phyloP scores from a whole-genome alignment of 345 rosid species.

The Arabidopsis suecica region DNA sequence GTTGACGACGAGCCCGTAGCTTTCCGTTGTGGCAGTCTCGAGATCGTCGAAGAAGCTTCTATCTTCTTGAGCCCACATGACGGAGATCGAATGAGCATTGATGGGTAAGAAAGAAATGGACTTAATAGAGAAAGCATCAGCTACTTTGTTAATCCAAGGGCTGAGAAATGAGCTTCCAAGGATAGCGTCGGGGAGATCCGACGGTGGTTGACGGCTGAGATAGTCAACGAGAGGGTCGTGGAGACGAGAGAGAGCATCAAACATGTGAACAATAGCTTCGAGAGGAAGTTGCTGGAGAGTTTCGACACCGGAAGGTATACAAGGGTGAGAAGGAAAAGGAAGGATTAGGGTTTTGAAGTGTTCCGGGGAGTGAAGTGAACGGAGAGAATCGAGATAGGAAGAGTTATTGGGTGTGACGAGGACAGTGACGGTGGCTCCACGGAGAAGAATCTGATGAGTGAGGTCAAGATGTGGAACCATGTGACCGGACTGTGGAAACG shows the following conservation, averaged over 20 bases:
- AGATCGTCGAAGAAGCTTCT: constrained; percentile 46
- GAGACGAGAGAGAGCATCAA: constrained; percentile 40
- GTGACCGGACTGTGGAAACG: constrained; percentile 68
- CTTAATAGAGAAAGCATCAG: constrained; percentile 41
- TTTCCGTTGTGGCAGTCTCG: constrained; percentile 43
- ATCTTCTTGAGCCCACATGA: constrained; percentile 33
- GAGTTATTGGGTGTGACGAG: constrained; percentile 56
- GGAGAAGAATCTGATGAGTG: constrained; percentile 53
- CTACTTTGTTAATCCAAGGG: constrained; percentile 62
- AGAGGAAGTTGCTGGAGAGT: constrained; percentile 34
- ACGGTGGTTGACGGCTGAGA: constrained; percentile 52
- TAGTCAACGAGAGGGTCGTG: constrained; percentile 52
- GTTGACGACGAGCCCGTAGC: constrained; percentile 69
- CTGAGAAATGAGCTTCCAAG: constrained; percentile 72
- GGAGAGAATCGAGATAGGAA: constrained; percentile 51
- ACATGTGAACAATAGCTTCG: constrained; percentile 31
- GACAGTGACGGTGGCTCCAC: constrained; percentile 50
- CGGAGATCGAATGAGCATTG: constrained; percentile 29
- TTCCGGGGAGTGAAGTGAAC: constrained; percentile 34
- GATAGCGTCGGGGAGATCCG: constrained; percentile 54
- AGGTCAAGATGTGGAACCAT: constrained; percentile 75
- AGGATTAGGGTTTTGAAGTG: constrained; percentile 31
- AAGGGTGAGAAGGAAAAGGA: constrained; percentile 38
- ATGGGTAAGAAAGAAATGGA: constrained; percentile 45
- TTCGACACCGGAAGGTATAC: constrained; percentile 31